These are phyloP conservation scores for Eucalyptus victrix DNA, from an alignment of 345 rosid species.

Conservation along the genomic window DNA sequence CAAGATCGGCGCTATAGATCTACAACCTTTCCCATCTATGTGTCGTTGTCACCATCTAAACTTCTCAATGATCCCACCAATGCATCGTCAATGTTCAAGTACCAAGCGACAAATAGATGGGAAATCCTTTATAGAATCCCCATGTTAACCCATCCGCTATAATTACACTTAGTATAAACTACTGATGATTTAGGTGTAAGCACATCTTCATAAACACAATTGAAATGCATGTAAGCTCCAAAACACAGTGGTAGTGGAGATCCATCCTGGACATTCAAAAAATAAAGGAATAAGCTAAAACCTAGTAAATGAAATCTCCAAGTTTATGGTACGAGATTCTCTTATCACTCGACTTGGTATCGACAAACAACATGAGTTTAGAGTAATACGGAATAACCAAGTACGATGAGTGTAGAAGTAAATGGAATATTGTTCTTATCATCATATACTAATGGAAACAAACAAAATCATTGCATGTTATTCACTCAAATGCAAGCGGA, in stretches of 20 bases:
- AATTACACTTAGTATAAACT: too few species aligned
- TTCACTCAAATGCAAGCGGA: background rate
- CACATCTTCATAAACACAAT: background rate
- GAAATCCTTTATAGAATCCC: background rate
- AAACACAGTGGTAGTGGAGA: background rate
- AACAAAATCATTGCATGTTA: background rate
- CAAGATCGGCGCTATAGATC: background rate
- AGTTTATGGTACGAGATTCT: background rate
- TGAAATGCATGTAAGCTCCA: too few species aligned
- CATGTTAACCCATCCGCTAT: background rate
- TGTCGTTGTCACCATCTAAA: background rate
- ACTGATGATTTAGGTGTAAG: background rate
- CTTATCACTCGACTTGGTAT: background rate
- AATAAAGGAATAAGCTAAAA: background rate
- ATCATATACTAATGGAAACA: background rate
- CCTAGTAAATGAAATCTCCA: too few species aligned
- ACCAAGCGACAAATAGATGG: background rate
- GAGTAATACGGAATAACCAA: background rate
- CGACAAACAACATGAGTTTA: background rate
- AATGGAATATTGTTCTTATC: background rate
- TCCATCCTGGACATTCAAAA: too few species aligned
- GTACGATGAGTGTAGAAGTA: background rate
- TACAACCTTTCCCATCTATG: background rate
- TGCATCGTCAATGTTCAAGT: background rate
- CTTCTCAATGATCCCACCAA: background rate